phyloP scores from a whole-genome alignment of 257 asterid species.

The Jaltomata sinuosa region DNA sequence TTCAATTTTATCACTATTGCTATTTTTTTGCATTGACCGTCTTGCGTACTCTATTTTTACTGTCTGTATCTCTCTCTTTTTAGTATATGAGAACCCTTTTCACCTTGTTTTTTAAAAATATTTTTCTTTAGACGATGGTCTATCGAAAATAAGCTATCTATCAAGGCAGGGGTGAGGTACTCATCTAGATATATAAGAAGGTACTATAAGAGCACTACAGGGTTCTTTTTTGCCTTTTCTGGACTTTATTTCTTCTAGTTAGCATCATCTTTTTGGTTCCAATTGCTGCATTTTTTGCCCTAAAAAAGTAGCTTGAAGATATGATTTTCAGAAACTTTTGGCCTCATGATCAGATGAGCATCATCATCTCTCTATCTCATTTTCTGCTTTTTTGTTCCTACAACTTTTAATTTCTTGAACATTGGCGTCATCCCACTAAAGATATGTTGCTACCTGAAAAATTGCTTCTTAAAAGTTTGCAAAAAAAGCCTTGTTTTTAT shows the following conservation, averaged over 20 bases:
- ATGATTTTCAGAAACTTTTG: neutral
- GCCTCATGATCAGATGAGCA: neutral
- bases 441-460: neutral
- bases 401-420: constrained; percentile 3
- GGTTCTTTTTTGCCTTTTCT: neutral
- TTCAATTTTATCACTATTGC: no score
- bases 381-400: neutral
- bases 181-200: neutral
- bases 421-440: constrained; percentile 14
- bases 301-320: constrained; percentile 8
- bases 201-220: neutral
- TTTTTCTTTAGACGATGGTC: no score
- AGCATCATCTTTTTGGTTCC: constrained; percentile 5
- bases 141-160: no score
- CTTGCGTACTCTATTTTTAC: no score
- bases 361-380: constrained; percentile 8
- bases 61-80: no score
- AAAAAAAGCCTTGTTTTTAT: neutral
- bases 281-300: constrained; percentile 1
- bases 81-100: no score
- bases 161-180: no score
- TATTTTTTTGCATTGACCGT: no score
- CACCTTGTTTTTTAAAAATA: no score
- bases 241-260: neutral
- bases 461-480: constrained; percentile 5